A percentile compares a stretch with the other conserved stretches of the same genome.
These are phyloP conservation scores for Cordyceps fumosorosea DNA, from an alignment of 2,329 filamentous ascomycete genomes.

Conservation along the genomic window DNA sequence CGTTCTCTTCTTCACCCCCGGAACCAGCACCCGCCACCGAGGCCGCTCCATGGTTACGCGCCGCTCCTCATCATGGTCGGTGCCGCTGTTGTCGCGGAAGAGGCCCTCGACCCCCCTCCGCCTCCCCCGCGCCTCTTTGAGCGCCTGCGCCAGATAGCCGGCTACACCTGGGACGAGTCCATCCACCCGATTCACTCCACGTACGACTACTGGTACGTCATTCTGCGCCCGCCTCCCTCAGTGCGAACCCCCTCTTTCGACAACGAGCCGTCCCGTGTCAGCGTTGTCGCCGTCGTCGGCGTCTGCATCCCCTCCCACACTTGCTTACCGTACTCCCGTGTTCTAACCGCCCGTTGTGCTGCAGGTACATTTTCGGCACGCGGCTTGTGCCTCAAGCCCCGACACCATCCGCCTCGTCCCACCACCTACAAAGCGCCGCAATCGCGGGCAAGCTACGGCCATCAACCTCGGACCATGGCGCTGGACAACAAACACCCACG, in stretches of 20 bases:
- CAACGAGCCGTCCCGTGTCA: neutral
- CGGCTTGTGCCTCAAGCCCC: conserved; percentile 47
- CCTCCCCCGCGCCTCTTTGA: conserved; percentile 64
- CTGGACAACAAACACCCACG: conserved; percentile 25
- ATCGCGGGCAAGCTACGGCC: conserved; percentile 36
- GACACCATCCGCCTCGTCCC: conserved; percentile 40
- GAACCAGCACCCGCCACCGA: neutral
- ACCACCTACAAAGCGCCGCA: conserved; percentile 38
- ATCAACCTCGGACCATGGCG: conserved; percentile 35
- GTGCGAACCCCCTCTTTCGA: neutral
- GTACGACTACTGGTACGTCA: conserved; percentile 77
- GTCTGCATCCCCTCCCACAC: too few species aligned
- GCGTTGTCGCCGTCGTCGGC: too few species aligned
- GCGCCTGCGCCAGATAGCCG: conserved; percentile 63
- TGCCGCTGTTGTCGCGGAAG: conserved; percentile 42
- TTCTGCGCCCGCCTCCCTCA: neutral
- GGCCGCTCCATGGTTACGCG: conserved; percentile 7
- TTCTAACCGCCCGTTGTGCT: conserved; percentile 16
- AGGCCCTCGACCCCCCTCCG: conserved; percentile 55
- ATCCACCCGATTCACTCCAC: conserved; percentile 53
- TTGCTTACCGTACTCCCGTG: neutral
- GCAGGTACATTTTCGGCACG: conserved; percentile 60
- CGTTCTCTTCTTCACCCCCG: neutral
- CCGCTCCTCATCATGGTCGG: conserved; percentile 41
- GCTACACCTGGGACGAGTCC: conserved; percentile 71